Evolutionary conservation across 345 rosid genomes (phyloP).

Genomic region (Eucalyptus virginea): DNA sequence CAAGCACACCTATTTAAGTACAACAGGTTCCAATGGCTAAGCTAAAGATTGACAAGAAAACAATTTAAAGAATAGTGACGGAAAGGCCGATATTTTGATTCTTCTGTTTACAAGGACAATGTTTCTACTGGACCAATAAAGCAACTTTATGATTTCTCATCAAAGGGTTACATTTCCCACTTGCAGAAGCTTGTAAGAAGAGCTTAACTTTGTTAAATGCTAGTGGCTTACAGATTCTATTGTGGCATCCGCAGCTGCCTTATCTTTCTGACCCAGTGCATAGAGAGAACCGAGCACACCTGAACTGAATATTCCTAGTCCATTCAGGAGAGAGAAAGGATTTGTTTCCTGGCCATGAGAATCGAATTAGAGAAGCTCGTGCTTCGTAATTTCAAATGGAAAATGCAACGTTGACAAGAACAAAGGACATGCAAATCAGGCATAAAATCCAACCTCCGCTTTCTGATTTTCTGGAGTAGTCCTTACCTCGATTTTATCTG

Average conservation of each 20-base stretch:
- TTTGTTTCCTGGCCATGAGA: conserved; percentile 5
- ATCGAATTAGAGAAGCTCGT: neutral
- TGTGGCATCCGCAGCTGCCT: conserved; percentile 31
- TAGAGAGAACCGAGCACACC: conserved; percentile 84
- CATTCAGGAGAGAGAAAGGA: conserved; percentile 63
- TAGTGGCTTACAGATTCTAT: conserved; percentile 55
- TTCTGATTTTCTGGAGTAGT: conserved; percentile 15
- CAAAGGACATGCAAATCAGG: neutral
- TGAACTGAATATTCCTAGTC: conserved; percentile 61
- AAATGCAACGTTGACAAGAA: neutral
- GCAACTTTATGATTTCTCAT: neutral
- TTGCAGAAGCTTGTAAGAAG: neutral
- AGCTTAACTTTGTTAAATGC: neutral
- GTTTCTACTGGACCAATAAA: neutral
- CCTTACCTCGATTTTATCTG: conserved; percentile 34
- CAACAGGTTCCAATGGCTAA: neutral
- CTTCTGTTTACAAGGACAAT: neutral
- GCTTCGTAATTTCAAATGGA: neutral
- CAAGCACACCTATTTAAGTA: neutral
- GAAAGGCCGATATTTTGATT: neutral
- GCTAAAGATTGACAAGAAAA: neutral
- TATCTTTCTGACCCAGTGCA: conserved; percentile 60
- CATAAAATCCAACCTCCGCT: conserved; percentile 37
- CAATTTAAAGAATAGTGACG: neutral
- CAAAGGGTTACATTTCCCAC: neutral